A percentile compares a stretch with the other conserved stretches of the same genome.
Evolutionary conservation across 352 stramenopile species (phyloP).

Genomic region (Globisporangium canariense): DNA sequence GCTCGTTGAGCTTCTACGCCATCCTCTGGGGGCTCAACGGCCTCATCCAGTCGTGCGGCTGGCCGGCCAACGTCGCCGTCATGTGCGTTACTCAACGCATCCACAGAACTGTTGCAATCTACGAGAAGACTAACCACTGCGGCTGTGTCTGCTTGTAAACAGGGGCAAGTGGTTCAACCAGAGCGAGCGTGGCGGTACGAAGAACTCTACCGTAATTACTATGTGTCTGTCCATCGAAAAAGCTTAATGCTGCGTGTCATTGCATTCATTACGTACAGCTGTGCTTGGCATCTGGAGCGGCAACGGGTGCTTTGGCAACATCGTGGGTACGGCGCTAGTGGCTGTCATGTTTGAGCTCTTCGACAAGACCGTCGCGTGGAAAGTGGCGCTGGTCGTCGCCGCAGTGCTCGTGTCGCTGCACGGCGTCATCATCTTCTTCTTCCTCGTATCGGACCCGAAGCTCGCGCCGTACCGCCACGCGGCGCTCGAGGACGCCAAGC

Average conservation of each 20-base stretch:
- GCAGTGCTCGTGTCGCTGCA: slow-evolving; percentile 83
- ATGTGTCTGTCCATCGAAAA: slow-evolving; percentile 4
- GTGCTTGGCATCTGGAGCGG: slow-evolving; percentile 95
- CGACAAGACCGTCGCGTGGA: slow-evolving; percentile 81
- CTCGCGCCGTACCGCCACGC: slow-evolving; percentile 55
- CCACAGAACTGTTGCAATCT: slow-evolving; percentile 40
- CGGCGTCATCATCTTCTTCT: slow-evolving; percentile 82
- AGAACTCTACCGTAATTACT: not conserved
- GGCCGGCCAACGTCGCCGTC: slow-evolving; percentile 69
- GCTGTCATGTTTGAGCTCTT: slow-evolving; percentile 76
- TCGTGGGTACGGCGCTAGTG: slow-evolving; percentile 89
- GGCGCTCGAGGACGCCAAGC: slow-evolving; percentile 42
- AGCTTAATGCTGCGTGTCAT: not conserved
- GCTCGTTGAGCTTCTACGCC: slow-evolving; percentile 68
- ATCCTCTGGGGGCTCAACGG: slow-evolving; percentile 74
- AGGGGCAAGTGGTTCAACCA: slow-evolving; percentile 94
- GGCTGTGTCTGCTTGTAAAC: not conserved
- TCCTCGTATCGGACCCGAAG: slow-evolving; percentile 72
- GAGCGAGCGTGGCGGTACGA: slow-evolving; percentile 55
- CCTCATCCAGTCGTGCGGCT: slow-evolving; percentile 79
- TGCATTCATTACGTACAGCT: slow-evolving; percentile 28
- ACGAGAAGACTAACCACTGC: slow-evolving; percentile 30
- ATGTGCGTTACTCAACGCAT: slow-evolving; percentile 60
- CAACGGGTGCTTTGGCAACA: slow-evolving; percentile 96
- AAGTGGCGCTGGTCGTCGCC: slow-evolving; percentile 86